phyloP scores from a whole-genome alignment of 495 filamentous ascomycete species.

The Tuber microsphaerosporum region DNA sequence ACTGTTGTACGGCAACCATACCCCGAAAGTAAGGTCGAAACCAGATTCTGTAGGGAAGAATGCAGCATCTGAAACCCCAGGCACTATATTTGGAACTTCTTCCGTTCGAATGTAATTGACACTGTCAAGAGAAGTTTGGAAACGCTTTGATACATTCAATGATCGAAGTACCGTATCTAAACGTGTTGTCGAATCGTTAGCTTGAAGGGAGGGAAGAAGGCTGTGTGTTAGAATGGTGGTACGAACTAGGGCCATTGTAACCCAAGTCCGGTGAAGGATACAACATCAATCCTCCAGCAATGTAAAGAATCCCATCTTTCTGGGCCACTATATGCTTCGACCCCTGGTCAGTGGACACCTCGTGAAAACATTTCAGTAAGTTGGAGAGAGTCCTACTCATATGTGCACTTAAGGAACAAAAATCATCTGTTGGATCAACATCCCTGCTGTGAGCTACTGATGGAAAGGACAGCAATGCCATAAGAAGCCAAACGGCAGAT shows the following conservation, averaged over 20 bases:
- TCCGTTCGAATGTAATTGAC: background rate
- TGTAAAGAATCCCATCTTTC: slow-evolving; percentile 2
- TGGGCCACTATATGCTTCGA: background rate
- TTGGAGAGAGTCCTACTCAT: background rate
- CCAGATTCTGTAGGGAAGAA: slow-evolving; percentile 1
- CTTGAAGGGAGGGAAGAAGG: background rate
- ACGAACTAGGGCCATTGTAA: slow-evolving; percentile 6
- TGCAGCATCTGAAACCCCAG: background rate
- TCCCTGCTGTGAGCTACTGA: background rate
- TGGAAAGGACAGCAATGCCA: background rate
- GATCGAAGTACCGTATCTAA: slow-evolving; percentile 7
- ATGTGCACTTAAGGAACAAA: background rate
- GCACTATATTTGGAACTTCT: background rate
- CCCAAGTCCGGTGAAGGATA: background rate
- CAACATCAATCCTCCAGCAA: background rate
- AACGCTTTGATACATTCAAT: background rate
- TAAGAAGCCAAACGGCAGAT: background rate
- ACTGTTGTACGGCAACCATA: background rate
- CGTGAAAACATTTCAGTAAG: background rate
- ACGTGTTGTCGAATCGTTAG: background rate
- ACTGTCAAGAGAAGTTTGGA: background rate
- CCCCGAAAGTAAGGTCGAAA: background rate
- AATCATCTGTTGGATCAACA: background rate
- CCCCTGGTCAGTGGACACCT: background rate
- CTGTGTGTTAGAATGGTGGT: no score